Percentiles rank a stretch among this genome's conserved stretches.
Conservation (phyloP, 148 eudicot genomes). For the Camellia lanceoleosa region DNA sequence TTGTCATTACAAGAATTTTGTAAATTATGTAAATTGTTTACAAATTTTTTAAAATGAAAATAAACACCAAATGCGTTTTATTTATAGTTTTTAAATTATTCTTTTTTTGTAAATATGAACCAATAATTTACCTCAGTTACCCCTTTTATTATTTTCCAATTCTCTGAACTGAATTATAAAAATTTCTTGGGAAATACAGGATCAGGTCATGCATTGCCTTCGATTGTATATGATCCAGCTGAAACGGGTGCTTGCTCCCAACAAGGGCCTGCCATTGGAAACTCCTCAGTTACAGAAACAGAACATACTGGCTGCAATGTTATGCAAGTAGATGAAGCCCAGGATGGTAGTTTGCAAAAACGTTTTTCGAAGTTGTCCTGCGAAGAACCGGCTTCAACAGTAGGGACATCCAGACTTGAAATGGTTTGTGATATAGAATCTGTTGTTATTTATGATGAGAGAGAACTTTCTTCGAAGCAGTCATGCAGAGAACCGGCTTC, state of each 20-base stretch:
- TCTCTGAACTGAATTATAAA: neutral
- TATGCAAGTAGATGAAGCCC: conserved; percentile 6
- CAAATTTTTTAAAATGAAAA: too few relatives aligned
- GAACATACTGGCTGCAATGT: neutral
- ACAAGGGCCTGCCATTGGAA: conserved; percentile 11
- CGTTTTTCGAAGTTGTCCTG: conserved; percentile 1
- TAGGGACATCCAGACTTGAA: neutral
- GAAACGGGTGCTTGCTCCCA: conserved; percentile 13
- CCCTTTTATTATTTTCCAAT: neutral
- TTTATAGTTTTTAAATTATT: too few relatives aligned
- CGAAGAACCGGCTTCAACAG: neutral
- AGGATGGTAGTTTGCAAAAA: neutral
- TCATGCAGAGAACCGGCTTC: too few relatives aligned
- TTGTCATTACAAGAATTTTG: too few relatives aligned
- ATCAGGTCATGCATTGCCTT: conserved; percentile 22
- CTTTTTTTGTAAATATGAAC: too few relatives aligned
- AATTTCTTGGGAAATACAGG: conserved; percentile 29
- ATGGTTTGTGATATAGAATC: conserved; percentile 9
- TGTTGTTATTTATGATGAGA: conserved; percentile 10
- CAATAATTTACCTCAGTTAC: too few relatives aligned
- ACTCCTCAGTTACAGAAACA: conserved; percentile 1
- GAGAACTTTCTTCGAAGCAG: neutral
- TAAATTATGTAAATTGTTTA: too few relatives aligned
- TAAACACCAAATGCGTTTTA: too few relatives aligned
- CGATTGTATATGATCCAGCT: conserved; percentile 17